Evolutionary conservation across 306 rosid species (phyloP).

Genomic region (Senna tora): DNA sequence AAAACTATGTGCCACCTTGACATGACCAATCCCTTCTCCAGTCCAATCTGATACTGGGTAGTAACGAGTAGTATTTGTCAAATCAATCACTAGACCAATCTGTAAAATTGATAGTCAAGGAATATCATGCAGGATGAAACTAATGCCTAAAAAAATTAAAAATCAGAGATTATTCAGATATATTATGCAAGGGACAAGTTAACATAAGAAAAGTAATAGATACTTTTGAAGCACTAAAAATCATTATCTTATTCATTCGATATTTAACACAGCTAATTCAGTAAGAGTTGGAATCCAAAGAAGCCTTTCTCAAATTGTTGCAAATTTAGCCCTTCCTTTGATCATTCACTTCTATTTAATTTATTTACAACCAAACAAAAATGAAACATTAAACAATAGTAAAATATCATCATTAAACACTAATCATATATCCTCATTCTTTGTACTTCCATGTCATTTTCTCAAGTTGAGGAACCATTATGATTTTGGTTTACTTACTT

Average conservation of each 20-base stretch:
- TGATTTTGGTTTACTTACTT: conserved; percentile 58
- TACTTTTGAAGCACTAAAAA: conserved; percentile 32
- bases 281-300: conserved; percentile 18
- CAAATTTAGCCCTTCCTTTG: conserved; percentile 27
- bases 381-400: conserved; percentile 13
- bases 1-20: conserved; percentile 56
- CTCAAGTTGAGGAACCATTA: conserved; percentile 16
- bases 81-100: conserved; percentile 97
- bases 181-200: conserved; percentile 26
- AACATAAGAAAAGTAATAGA: conserved; percentile 23
- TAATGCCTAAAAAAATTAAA: conserved; percentile 19
- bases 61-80: conserved; percentile 87
- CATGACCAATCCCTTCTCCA: conserved; percentile 80
- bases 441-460: conserved; percentile 15
- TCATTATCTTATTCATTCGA: conserved; percentile 22
- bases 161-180: conserved; percentile 21
- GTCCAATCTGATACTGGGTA: conserved; percentile 79
- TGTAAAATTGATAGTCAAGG: conserved; percentile 53
- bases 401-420: conserved; percentile 6
- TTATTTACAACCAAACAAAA: conserved; percentile 2
- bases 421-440: conserved; percentile 11
- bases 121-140: conserved; percentile 29
- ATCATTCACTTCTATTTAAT: conserved; percentile 7
- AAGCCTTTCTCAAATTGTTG: conserved; percentile 2
- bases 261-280: conserved; percentile 1